Evolutionary conservation across 768 basidiomycete genomes (phyloP).

Genomic region (Trametes meyenii): DNA sequence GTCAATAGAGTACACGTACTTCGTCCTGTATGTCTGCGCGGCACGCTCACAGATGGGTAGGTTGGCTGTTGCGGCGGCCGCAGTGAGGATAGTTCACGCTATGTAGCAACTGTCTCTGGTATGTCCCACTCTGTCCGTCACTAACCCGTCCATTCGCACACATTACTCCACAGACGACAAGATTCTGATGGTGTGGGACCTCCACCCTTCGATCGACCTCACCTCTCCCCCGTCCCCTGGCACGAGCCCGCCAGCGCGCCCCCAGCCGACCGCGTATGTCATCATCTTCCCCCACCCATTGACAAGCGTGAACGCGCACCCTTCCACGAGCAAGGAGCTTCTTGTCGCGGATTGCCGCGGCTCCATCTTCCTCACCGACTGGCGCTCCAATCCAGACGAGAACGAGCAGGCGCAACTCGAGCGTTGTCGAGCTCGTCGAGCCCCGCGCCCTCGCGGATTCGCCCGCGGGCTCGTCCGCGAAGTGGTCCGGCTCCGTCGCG

Average conservation of each 20-base stretch:
- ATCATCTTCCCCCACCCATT: constrained; percentile 77
- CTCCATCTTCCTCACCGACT: constrained; percentile 78
- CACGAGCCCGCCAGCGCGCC: constrained; percentile 42
- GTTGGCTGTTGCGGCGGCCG: constrained; percentile 75
- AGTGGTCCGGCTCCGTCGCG: constrained; percentile 61
- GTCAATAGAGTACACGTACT: constrained; percentile 63
- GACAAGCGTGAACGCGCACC: constrained; percentile 67
- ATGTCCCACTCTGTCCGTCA: constrained; percentile 15
- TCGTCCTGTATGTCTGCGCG: not conserved
- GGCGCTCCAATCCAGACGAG: constrained; percentile 70
- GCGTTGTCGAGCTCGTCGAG: constrained; percentile 72
- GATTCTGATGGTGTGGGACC: constrained; percentile 86
- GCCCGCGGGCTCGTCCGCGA: constrained; percentile 46
- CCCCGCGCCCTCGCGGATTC: constrained; percentile 62
- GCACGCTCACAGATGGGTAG: constrained; percentile 42
- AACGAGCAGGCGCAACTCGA: constrained; percentile 57
- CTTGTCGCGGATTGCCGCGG: constrained; percentile 77
- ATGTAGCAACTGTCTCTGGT: constrained; percentile 85
- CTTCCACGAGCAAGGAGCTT: constrained; percentile 75
- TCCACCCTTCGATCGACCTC: constrained; percentile 58
- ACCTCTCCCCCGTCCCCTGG: constrained; percentile 41
- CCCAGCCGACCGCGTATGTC: constrained; percentile 78
- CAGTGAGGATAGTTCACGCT: constrained; percentile 65
- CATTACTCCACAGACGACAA: constrained; percentile 60
- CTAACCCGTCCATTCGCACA: not conserved